These are phyloP conservation scores for Sutorius australiensis DNA, from an alignment of 768 basidiomycete genomes.

Conservation along the genomic window DNA sequence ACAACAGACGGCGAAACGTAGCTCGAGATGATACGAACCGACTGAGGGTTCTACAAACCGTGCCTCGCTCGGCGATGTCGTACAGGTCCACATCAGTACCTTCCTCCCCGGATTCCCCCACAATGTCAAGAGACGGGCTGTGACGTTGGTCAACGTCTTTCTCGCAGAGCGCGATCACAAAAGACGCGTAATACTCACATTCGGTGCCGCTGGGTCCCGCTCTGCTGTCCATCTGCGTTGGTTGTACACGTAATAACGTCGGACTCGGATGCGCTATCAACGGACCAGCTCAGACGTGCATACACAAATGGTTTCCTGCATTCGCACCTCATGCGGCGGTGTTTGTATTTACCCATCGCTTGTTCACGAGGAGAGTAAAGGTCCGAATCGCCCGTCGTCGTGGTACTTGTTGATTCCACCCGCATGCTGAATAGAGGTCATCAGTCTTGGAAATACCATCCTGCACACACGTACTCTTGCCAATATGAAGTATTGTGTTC, in stretches of 20 bases:
- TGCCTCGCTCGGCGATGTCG: slow-evolving; percentile 5
- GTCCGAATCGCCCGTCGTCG: background rate
- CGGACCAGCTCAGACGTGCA: background rate
- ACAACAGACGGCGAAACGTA: background rate
- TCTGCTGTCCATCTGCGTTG: background rate
- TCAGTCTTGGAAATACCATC: background rate
- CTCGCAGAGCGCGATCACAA: background rate
- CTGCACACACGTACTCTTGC: background rate
- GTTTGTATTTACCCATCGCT: background rate
- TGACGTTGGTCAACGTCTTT: background rate
- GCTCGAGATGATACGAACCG: slow-evolving; percentile 1
- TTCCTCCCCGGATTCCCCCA: background rate
- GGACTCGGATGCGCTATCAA: background rate
- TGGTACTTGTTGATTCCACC: background rate
- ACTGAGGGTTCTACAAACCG: background rate
- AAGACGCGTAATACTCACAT: background rate
- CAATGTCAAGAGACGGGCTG: slow-evolving; percentile 7
- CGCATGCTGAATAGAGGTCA: background rate
- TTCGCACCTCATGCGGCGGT: background rate
- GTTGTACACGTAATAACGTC: background rate
- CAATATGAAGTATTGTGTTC: background rate
- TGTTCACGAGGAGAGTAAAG: background rate
- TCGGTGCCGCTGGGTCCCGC: background rate
- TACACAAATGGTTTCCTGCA: background rate
- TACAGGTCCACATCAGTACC: background rate